Evolutionary conservation across 768 basidiomycete species (phyloP), one percentile per base, ranked within the genome.

Genomic region (Multifurca ochricompacta): DNA sequence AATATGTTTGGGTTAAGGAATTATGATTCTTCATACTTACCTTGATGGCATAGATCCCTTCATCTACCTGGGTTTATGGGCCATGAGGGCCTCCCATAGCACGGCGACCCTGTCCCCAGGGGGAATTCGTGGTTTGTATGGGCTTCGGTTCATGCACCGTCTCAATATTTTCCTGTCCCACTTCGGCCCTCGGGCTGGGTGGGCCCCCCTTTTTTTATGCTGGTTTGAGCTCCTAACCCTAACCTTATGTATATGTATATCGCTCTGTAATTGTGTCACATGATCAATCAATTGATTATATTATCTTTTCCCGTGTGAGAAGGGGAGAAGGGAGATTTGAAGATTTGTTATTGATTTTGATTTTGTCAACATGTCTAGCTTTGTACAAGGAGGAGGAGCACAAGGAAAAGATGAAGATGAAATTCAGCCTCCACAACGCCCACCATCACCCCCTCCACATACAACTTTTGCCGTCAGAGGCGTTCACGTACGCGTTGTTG

Each of bases 111-210:
- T 63, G 62, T 63, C 62, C 62, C 10, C 63, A 64, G 56, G 58
- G 62, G 59, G 56, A 60, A 44, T 53, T 54, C 49, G 53, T 55
- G 59, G 59, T 62, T 63, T 64, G 63, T 63, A 60, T 83, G 79
- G 68, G 78, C 78, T 78, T 77, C 73, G 80, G 82, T 74, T 75
- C 78, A 82, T 82, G 83, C 81, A 85, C 77, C 76, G 80, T 83
- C 81, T 74, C 62, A 83, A 84, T 84, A 84, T 85, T 85, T 85
- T 76, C 81, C 82, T 70, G 81, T 83, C 78, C 79, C 72, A 71
- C 76, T 75, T 73, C 64, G 75, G 79, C 79, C 80, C 62, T 60
- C 62, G 62, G 62, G 62, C 62, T 63, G 62, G n/a, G n/a, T n/a
- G n/a, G n/a, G n/a, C n/a, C n/a, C 3, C 34, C 46, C 8, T 35